Conservation (phyloP, 169 alveolate species). For the Plasmodium billcollinsi region DNA sequence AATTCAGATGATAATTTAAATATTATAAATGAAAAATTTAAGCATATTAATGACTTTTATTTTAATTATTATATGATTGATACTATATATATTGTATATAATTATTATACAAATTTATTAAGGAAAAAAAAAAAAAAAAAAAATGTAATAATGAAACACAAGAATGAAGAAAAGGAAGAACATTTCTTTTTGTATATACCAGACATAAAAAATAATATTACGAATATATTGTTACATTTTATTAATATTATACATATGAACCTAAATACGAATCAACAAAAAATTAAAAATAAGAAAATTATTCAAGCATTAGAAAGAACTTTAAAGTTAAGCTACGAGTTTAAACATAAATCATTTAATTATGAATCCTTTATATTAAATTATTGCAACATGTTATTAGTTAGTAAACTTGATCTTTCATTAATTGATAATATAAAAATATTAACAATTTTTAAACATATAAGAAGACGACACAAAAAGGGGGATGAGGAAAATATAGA, state of each 20-base stretch:
- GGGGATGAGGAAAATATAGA: not conserved
- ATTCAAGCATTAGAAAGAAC: slow-evolving; percentile 54
- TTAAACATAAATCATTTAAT: slow-evolving; percentile 27
- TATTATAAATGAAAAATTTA: not conserved
- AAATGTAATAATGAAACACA: not conserved
- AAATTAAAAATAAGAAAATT: slow-evolving; percentile 22
- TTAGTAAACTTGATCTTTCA: slow-evolving; percentile 59
- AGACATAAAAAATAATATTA: slow-evolving; percentile 56
- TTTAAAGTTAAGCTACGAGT: slow-evolving; percentile 20
- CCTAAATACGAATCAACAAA: not conserved
- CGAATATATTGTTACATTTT: slow-evolving; percentile 46
- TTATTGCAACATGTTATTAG: slow-evolving; percentile 43
- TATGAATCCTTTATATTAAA: slow-evolving; percentile 28
- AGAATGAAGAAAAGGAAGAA: slow-evolving; percentile 5
- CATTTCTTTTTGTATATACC: slow-evolving; percentile 39
- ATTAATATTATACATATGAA: slow-evolving; percentile 19
- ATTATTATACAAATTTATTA: slow-evolving; percentile 57
- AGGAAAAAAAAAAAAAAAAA: slow-evolving; percentile 1
- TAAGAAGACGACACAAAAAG: not conserved
- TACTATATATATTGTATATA: slow-evolving; percentile 51
- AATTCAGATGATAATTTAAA: not conserved
- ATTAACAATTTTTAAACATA: slow-evolving; percentile 25
- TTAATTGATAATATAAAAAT: slow-evolving; percentile 51
- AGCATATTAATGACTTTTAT: slow-evolving; percentile 20
- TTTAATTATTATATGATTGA: slow-evolving; percentile 68